phyloP scores from a whole-genome alignment of 805 yeast genomes.

The Sungouiella thailandica region DNA sequence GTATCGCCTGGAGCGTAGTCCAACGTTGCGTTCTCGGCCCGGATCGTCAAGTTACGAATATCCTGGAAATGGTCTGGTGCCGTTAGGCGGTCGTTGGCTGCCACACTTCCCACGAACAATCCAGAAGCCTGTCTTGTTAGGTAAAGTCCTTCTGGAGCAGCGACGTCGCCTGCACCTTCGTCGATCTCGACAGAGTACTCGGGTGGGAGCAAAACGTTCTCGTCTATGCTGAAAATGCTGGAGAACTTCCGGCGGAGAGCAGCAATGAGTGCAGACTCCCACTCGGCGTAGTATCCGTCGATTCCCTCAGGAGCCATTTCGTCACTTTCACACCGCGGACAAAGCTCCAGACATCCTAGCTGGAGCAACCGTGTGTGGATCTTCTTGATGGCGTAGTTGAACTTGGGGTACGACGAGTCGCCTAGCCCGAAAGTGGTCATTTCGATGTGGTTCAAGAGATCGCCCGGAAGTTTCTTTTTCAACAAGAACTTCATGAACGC shows the following conservation, averaged over 20 bases:
- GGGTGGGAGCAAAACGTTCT: constrained; percentile 23
- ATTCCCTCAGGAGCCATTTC: constrained; percentile 76
- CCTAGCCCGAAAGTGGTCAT: constrained; percentile 87
- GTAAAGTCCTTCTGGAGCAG: constrained; percentile 1
- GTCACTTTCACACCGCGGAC: constrained; percentile 82
- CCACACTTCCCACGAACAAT: constrained; percentile 42
- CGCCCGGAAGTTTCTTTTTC: constrained; percentile 54
- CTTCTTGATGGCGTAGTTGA: constrained; percentile 82
- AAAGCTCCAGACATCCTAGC: constrained; percentile 72
- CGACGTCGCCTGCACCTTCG: constrained; percentile 1
- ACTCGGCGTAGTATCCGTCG: constrained; percentile 72
- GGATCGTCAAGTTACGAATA: constrained; percentile 59
- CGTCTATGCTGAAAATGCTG: constrained; percentile 17
- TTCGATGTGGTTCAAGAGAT: constrained; percentile 54
- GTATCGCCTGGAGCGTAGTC: constrained; percentile 77
- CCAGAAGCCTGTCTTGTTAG: constrained; percentile 6
- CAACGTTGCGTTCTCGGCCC: constrained; percentile 21
- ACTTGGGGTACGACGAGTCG: constrained; percentile 85
- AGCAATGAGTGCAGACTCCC: constrained; percentile 51
- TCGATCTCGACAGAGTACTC: constrained; percentile 16
- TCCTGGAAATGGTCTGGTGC: constrained; percentile 80
- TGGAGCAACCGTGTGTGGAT: constrained; percentile 74
- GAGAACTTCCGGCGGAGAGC: constrained; percentile 21
- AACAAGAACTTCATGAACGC: constrained; percentile 73
- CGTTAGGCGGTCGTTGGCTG: constrained; percentile 58